phyloP scores from a whole-genome alignment of 345 rosid species.

The Gossypium stocksii region DNA sequence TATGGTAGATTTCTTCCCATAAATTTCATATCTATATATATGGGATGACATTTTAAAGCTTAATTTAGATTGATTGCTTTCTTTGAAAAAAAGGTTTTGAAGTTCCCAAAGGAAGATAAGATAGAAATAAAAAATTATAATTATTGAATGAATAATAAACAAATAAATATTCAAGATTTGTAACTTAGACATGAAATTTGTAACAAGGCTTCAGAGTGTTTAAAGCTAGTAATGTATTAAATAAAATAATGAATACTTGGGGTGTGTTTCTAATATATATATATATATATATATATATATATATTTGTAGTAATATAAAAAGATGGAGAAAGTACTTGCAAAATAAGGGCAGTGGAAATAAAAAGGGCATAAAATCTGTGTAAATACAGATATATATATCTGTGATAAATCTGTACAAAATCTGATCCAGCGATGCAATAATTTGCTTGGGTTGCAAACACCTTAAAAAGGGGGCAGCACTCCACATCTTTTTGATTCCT shows the following conservation, averaged over 20 bases:
- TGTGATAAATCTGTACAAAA: slow-evolving; percentile 58
- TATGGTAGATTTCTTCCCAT: background rate
- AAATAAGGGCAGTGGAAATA: slow-evolving; percentile 18
- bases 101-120: background rate
- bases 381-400: slow-evolving; percentile 34
- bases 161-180: background rate
- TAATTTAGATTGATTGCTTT: background rate
- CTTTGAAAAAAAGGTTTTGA: background rate
- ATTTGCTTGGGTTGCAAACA: slow-evolving; percentile 42
- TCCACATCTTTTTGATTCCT: slow-evolving; percentile 46
- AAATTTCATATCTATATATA: background rate
- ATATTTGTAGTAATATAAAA: slow-evolving; percentile 7
- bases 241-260: background rate
- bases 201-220: no score
- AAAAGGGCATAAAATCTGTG: slow-evolving; percentile 66
- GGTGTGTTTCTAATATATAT: background rate
- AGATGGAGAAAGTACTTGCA: slow-evolving; percentile 12
- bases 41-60: background rate
- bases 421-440: slow-evolving; percentile 94
- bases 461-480: slow-evolving; percentile 30
- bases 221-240: background rate
- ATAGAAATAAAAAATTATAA: background rate
- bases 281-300: background rate
- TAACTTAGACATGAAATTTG: no score
- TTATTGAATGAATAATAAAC: background rate